Evolutionary conservation across 179 eudicot genomes (phyloP), one percentile per base, ranked within the genome.

Genomic region (Camellia oleifera): DNA sequence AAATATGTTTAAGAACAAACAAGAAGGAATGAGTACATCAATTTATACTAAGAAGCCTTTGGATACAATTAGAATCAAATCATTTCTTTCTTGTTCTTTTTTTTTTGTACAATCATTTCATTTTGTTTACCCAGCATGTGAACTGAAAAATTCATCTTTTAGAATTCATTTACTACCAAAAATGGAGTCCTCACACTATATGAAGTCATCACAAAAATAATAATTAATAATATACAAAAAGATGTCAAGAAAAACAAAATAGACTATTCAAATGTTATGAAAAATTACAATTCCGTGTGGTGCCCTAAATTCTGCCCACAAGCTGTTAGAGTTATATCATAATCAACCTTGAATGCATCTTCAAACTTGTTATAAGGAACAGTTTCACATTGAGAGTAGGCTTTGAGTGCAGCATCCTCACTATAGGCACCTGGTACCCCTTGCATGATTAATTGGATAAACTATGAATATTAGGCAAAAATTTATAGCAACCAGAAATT

Each of bases 371-470:
- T 83, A 73, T 87, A 85, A 15, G 88, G 90, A 67, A 88, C 81
- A 20, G 90, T 79, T 82, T 80, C 79, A 72, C 90, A 88, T 15
- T 75, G 78, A 56, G 90, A 87, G 77, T 85, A 83, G 52, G 87
- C 90, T 80, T 80, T 85, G 20, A 88, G 77, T 63, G 87, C 88
- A 82, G 88, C 90, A 82, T 82, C 90, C 77, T 88, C 90, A 57
- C 90, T 85, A 76, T 83, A 85, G 46, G 90, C 84, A 82, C 90
- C 88, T 26, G 88, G 90, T 65, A 78, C 44, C 42, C 90, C 90
- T 88, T 88, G 78, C 69, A 65, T 32, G 2, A 40, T 14, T 18
- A 20, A 72, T n/a, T 26, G 4, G 48, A 52, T 5, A 65, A 63
- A 45, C 1, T 10, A 44, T 44, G 60, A 40, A 69, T 63, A 60